Percentiles rank a stretch among this genome's conserved stretches.
Conservation (phyloP, 1,284 basidiomycete genomes). For the Apiotrichum laibachii region DNA sequence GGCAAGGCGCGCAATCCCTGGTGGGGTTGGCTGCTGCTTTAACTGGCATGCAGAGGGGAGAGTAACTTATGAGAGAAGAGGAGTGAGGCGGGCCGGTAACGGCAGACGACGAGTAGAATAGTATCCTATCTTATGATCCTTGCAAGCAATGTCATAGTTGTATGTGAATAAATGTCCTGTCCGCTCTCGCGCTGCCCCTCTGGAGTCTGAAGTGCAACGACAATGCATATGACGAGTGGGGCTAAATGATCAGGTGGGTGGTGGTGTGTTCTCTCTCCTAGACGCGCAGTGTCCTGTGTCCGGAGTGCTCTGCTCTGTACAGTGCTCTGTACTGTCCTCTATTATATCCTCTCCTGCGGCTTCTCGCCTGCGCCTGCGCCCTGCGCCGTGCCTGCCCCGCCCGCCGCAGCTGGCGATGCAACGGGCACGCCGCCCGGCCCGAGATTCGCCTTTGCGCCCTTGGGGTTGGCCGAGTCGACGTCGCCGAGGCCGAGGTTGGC, state of each 20-base stretch:
- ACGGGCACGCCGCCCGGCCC: background rate
- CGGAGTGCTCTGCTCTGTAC: too few species aligned
- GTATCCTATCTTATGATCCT: too few species aligned
- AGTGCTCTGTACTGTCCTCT: background rate
- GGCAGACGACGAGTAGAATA: too few species aligned
- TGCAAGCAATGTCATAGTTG: background rate
- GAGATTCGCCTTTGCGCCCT: background rate
- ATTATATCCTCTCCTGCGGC: conserved; percentile 11
- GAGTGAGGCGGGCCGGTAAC: too few species aligned
- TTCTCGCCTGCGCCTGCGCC: background rate
- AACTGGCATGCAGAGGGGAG: too few species aligned
- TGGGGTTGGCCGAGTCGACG: conserved; percentile 22
- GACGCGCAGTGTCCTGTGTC: too few species aligned
- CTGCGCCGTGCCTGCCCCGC: background rate
- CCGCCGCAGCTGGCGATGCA: background rate
- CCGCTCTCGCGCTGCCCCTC: too few species aligned
- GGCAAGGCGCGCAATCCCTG: background rate
- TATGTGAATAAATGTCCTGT: background rate
- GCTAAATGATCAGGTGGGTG: too few species aligned
- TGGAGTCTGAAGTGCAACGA: too few species aligned
- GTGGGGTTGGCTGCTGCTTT: background rate
- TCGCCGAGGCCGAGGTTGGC: conserved; percentile 73
- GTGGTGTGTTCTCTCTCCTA: too few species aligned
- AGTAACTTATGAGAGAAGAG: too few species aligned
- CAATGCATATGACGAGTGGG: too few species aligned